These are phyloP conservation scores for Termitomyces bulborhizus DNA, from an alignment of 768 basidiomycete species.

Conservation along the genomic window DNA sequence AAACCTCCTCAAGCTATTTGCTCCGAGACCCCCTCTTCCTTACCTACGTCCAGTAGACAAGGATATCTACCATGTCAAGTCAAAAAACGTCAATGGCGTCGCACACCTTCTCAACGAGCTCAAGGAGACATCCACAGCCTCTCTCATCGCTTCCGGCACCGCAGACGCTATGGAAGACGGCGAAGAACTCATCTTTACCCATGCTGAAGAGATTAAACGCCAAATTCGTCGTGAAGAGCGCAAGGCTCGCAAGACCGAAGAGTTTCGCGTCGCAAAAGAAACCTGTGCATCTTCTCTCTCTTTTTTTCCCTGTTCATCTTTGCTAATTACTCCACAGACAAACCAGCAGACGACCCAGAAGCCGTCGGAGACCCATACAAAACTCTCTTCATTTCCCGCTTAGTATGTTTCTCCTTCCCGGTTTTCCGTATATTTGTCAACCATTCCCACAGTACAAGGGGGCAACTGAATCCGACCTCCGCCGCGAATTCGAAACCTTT, in stretches of 20 bases:
- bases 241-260: slow-evolving; percentile 68
- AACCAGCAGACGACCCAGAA: slow-evolving; percentile 86
- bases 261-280: slow-evolving; percentile 77
- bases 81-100: slow-evolving; percentile 74
- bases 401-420: slow-evolving; percentile 40
- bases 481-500: slow-evolving; percentile 93
- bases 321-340: slow-evolving; percentile 48
- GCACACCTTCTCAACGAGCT: slow-evolving; percentile 66
- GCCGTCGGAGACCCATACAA: slow-evolving; percentile 97
- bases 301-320: slow-evolving; percentile 2
- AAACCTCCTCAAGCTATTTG: slow-evolving; percentile 94
- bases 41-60: slow-evolving; percentile 82
- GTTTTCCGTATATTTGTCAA: too few relatives aligned
- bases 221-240: slow-evolving; percentile 73
- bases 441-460: slow-evolving; percentile 73
- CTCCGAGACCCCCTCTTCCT: slow-evolving; percentile 85
- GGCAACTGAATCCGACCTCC: slow-evolving; percentile 86
- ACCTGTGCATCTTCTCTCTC: slow-evolving; percentile 46
- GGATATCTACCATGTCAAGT: slow-evolving; percentile 69
- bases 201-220: slow-evolving; percentile 77
- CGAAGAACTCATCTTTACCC: slow-evolving; percentile 75
- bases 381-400: slow-evolving; percentile 91
- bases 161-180: slow-evolving; percentile 77
- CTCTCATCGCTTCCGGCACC: slow-evolving; percentile 50
- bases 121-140: slow-evolving; percentile 71